These are phyloP conservation scores for Anacardium occidentale DNA, from an alignment of 345 rosid genomes.

Conservation along the genomic window DNA sequence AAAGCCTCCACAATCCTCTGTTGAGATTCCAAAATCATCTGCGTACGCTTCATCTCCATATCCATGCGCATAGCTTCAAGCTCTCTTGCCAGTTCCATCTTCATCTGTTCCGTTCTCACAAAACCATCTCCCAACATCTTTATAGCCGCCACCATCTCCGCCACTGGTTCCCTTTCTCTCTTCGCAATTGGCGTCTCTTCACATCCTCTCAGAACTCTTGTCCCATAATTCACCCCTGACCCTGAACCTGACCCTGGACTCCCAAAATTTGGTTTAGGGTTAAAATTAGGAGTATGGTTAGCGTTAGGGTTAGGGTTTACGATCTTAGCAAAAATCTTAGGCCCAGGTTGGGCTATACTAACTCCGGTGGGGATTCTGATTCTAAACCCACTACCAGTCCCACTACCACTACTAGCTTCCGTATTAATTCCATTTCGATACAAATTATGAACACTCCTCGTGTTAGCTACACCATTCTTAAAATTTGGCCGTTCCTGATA, in stretches of 20 bases:
- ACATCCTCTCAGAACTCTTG: constrained; percentile 36
- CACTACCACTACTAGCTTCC: constrained; percentile 30
- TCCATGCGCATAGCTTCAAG: constrained; percentile 86
- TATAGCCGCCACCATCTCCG: constrained; percentile 78
- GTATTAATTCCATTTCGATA: constrained; percentile 53
- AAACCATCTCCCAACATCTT: constrained; percentile 82
- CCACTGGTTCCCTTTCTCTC: constrained; percentile 49
- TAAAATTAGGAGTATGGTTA: constrained; percentile 17
- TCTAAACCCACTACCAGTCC: constrained; percentile 46
- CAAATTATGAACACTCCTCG: constrained; percentile 55
- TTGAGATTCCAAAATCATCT: constrained; percentile 84
- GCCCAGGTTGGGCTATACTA: constrained; percentile 68
- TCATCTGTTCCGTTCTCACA: constrained; percentile 81
- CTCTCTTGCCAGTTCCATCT: constrained; percentile 90
- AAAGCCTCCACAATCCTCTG: constrained; percentile 75
- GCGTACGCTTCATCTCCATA: constrained; percentile 85
- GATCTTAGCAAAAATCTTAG: constrained; percentile 47
- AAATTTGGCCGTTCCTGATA: constrained; percentile 35
- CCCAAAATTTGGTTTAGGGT: constrained; percentile 29
- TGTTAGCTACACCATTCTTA: constrained; percentile 39
- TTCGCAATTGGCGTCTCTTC: constrained; percentile 37
- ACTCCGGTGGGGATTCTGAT: constrained; percentile 86
- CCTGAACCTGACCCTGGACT: constrained; percentile 28
- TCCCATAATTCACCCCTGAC: constrained; percentile 32
- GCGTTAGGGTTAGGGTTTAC: constrained; percentile 23